Conservation (phyloP, 345 rosid genomes). For the Pugionium dolabratum region DNA sequence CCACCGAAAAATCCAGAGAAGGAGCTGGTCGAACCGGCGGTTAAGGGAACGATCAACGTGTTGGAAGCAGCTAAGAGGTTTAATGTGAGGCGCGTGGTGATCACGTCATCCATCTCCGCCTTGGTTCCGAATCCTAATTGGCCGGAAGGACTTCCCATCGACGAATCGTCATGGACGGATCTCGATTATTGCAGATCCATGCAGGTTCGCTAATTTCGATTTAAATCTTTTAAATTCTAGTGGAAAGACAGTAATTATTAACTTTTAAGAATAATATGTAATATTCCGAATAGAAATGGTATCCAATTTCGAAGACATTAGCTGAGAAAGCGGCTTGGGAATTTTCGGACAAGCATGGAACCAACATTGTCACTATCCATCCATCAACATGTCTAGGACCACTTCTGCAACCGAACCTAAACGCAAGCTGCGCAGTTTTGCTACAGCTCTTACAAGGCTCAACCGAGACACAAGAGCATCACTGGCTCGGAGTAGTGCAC, state of each 20-base stretch:
- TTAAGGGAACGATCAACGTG: constrained; percentile 73
- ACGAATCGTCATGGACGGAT: constrained; percentile 85
- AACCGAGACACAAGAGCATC: constrained; percentile 58
- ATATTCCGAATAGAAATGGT: constrained; percentile 55
- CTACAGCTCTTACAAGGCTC: constrained; percentile 68
- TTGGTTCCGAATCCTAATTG: constrained; percentile 73
- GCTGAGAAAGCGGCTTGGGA: constrained; percentile 89
- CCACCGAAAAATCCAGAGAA: constrained; percentile 59
- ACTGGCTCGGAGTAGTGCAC: constrained; percentile 82
- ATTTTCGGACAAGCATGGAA: constrained; percentile 57
- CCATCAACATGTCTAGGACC: constrained; percentile 83
- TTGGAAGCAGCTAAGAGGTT: constrained; percentile 58
- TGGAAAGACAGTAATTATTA: too few species aligned
- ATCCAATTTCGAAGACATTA: constrained; percentile 73
- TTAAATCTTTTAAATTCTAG: not conserved
- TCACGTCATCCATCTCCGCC: constrained; percentile 82
- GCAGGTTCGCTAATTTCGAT: constrained; percentile 42
- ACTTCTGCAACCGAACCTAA: constrained; percentile 63
- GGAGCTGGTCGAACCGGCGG: constrained; percentile 74
- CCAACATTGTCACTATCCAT: constrained; percentile 68
- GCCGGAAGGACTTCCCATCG: constrained; percentile 49
- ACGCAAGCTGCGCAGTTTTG: constrained; percentile 77
- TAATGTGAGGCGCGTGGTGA: constrained; percentile 69
- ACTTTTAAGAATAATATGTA: too few species aligned
- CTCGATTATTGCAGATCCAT: constrained; percentile 66